Evolutionary conservation across 2,329 filamentous ascomycete species (phyloP), one percentile per base, ranked within the genome.

Genomic region (Endocalyx cinctus): DNA sequence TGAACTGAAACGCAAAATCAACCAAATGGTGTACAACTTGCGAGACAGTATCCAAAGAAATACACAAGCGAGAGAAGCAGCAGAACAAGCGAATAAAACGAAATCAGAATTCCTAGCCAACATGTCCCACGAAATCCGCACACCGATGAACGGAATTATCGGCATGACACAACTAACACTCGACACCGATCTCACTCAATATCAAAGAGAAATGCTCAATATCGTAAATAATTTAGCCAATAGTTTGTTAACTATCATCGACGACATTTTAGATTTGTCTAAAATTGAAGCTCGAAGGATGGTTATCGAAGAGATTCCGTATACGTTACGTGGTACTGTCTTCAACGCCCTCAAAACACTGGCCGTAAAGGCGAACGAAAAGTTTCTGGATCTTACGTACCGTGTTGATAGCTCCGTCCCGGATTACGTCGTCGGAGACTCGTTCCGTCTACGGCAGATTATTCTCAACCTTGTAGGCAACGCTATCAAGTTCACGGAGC

Each of bases 81-180:
- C 92, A 52, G 92, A 98, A 59, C 69, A 96, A 57, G 92, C 92
- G 43, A 97, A 96, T 69, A 90, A 94, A 65, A 97, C 90, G 26
- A 98, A 98, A 58, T 96, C 90, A 8, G 92, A 97, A 56, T 98
- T 98, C 69, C 69, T 98, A 39, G 92, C 92, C 39, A 98, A 98
- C 60, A 97, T 97, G 90, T 94, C 87, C 28, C 90, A 97, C 74
- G 90, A 97, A 63, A 97, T 97, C 50, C 79, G 90, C 57, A 98
- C 92, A 22, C 92, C 88, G 1, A 95, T 95, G 76, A 95, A 96
- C 66, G 89, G 89, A 50, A 96, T 96, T 56, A 95, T 96, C 48
- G 89, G 89, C 54, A 96, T 97, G 90, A 96, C 89, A 3, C 89
- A 96, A 60, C 72, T 98, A 35, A 96, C 92, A 1, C 73, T 98